Conservation (phyloP, 1,284 basidiomycete genomes). For the Omphalotus olearius region DNA sequence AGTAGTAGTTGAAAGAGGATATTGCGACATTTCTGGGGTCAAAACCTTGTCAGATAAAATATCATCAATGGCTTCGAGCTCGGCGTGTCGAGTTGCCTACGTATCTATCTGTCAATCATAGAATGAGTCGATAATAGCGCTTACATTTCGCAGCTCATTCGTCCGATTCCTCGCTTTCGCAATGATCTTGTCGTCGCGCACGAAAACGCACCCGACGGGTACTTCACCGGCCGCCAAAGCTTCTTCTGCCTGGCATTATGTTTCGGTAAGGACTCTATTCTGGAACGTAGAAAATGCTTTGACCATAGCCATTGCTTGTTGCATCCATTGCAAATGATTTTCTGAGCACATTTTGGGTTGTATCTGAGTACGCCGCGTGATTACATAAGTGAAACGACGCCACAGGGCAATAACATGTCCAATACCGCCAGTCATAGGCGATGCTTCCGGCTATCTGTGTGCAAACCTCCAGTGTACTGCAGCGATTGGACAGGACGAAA, state of each 20-base stretch:
- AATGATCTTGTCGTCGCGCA: slow-evolving; percentile 73
- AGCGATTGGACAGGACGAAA: too few species aligned
- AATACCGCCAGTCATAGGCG: too few species aligned
- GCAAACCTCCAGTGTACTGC: too few species aligned
- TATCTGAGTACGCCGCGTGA: too few species aligned
- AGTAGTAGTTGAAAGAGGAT: slow-evolving; percentile 76
- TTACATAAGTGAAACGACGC: too few species aligned
- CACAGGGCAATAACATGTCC: too few species aligned
- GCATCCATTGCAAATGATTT: slow-evolving; percentile 42
- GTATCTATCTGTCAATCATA: neutral
- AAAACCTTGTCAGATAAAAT: slow-evolving; percentile 67
- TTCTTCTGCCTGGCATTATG: slow-evolving; percentile 63
- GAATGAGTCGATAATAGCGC: slow-evolving; percentile 17
- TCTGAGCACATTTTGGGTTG: slow-evolving; percentile 11
- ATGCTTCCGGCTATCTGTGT: too few species aligned
- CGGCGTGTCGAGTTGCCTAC: slow-evolving; percentile 95
- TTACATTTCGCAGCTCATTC: slow-evolving; percentile 89
- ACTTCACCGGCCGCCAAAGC: slow-evolving; percentile 86
- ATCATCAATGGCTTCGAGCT: slow-evolving; percentile 93
- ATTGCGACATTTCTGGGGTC: slow-evolving; percentile 44
- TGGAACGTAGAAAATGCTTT: slow-evolving; percentile 12
- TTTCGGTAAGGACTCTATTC: slow-evolving; percentile 4
- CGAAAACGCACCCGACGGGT: slow-evolving; percentile 96
- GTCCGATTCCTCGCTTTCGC: slow-evolving; percentile 90
- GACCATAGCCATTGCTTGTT: slow-evolving; percentile 53